phyloP scores from a whole-genome alignment of 495 filamentous ascomycete genomes.

The Evernia prunastri region DNA sequence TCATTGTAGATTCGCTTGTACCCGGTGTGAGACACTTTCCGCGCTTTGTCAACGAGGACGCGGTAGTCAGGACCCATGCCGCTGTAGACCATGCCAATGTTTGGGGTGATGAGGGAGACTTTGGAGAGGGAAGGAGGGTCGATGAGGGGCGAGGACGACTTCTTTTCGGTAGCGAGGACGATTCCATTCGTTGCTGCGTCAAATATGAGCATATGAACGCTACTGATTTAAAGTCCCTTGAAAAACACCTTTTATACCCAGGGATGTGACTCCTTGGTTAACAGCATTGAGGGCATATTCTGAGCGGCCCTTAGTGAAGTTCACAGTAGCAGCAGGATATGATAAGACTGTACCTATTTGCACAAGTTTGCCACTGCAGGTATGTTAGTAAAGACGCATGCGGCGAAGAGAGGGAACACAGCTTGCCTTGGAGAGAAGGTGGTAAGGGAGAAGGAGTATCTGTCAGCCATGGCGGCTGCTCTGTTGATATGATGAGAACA shows the following conservation, averaged over 20 bases:
- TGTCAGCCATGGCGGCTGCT: constrained; percentile 71
- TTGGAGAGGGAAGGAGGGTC: constrained; percentile 93
- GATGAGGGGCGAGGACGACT: constrained; percentile 92
- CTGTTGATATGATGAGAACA: background rate
- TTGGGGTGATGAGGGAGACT: constrained; percentile 93
- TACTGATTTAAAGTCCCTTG: background rate
- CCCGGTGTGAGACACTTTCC: constrained; percentile 96
- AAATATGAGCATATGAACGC: background rate
- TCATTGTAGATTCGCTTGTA: constrained; percentile 99
- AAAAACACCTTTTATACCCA: constrained; percentile 87
- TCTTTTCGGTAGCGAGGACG: constrained; percentile 98
- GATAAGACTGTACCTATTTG: constrained; percentile 49
- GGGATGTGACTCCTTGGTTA: constrained; percentile 96
- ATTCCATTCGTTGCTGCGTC: constrained; percentile 91
- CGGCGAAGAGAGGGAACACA: background rate
- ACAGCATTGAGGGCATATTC: constrained; percentile 99
- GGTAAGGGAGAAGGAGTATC: constrained; percentile 98
- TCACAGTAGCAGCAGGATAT: constrained; percentile 8
- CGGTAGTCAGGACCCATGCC: constrained; percentile 99
- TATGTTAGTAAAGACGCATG: background rate
- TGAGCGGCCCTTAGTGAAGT: constrained; percentile 33
- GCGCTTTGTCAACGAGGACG: constrained; percentile 92
- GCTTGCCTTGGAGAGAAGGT: constrained; percentile 95
- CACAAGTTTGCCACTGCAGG: constrained; percentile 80
- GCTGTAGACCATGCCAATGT: constrained; percentile 99